phyloP scores from a whole-genome alignment of 2,329 filamentous ascomycete species.

The Sarocladium oryzae region DNA sequence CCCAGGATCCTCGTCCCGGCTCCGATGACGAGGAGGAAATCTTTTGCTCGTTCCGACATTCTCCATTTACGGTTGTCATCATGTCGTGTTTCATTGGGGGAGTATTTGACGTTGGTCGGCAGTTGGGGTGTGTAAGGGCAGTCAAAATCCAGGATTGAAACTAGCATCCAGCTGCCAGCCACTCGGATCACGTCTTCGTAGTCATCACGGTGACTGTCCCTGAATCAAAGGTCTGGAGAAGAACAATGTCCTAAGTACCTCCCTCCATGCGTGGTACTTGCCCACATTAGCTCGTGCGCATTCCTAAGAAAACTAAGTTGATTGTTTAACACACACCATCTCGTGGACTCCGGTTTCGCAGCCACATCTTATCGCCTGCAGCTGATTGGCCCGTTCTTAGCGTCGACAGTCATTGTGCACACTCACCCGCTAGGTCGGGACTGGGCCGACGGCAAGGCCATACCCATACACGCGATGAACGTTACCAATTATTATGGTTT shows the following conservation, averaged over 20 bases:
- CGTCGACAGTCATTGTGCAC: slow-evolving; percentile 5
- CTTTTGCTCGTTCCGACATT: neutral
- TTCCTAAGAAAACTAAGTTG: neutral
- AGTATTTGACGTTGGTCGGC: neutral
- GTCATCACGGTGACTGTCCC: slow-evolving; percentile 5
- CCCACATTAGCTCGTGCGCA: neutral
- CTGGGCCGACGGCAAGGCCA: slow-evolving; percentile 3
- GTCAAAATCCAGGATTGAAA: neutral
- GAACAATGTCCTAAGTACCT: slow-evolving; percentile 1
- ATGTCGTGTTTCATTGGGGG: neutral
- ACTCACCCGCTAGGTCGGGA: slow-evolving; percentile 7
- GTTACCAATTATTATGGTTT: too few relatives aligned
- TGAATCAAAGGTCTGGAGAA: neutral
- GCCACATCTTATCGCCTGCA: slow-evolving; percentile 3
- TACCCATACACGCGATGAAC: neutral
- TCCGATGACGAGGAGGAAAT: neutral
- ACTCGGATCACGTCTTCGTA: slow-evolving; percentile 4
- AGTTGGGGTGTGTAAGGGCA: neutral
- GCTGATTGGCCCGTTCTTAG: neutral
- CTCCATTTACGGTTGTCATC: neutral
- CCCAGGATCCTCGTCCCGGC: too few relatives aligned
- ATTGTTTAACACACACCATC: neutral
- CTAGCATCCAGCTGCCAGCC: neutral
- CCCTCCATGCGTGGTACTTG: neutral
- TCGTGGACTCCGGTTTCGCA: slow-evolving; percentile 5